Evolutionary conservation across 2,329 filamentous ascomycete genomes (phyloP), one percentile per base, ranked within the genome.

Genomic region (Exophiala aquamarina): DNA sequence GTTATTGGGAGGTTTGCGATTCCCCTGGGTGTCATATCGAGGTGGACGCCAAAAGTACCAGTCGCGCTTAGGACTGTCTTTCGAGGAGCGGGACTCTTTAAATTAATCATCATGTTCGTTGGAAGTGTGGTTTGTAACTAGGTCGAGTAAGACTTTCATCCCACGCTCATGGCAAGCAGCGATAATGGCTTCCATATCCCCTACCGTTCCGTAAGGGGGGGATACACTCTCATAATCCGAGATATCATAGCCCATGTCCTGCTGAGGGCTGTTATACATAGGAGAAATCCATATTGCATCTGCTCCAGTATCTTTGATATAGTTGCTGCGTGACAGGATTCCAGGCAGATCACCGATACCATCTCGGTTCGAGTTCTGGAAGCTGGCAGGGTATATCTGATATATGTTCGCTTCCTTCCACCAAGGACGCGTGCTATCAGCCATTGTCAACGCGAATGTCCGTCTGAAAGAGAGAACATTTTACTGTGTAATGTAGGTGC

Each of bases 51-150:
- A 87, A 57, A 84, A 81, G 58, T 84, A 84, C 73, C 76, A 84
- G 59, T 82, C 74, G 14, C 79, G 63, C 51, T 82, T 79, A 0
- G 72, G 63, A 53, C 70, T 76, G 15, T 17, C 29, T 23, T 14
- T 20, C 14, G 11, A n/a, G 10, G 72, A 72, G 23, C 77, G 70
- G 2, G 80, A 83, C 59, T 85, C 78, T 38, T 76, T 70, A 67
- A 87, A 87, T 83, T 83, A 88, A 1, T 70, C 69, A 58, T 87
- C n/a, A n/a, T n/a, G 83, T 61, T 86, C 72, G 56, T 83, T 76
- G 0, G 79, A 84, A 0, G 84, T 87, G 63, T 89, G 86, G 57
- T 89, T 89, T 53, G 88, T 74, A 3, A 89, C 85, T 1, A 89
- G 70, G 59, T 89, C 84, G 17, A 88, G 70, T 45, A 89, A 79